A percentile compares a stretch with the other conserved stretches of the same genome.
These are phyloP conservation scores for Fusarium sp. DNA, from an alignment of 2,329 filamentous ascomycete species.

Conservation along the genomic window DNA sequence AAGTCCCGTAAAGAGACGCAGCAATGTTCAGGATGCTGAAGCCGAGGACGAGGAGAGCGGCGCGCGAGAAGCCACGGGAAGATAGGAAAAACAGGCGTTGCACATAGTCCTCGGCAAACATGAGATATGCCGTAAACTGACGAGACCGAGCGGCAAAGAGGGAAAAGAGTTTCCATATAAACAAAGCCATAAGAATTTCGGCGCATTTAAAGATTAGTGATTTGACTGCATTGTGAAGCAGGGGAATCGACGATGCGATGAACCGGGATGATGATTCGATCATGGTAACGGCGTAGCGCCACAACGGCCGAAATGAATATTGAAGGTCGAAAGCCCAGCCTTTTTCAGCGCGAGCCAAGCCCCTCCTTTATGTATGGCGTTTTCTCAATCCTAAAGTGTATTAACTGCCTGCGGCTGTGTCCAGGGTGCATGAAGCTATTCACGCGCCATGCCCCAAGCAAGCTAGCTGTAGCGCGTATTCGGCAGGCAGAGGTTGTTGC, in stretches of 20 bases:
- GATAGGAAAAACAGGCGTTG: constrained; percentile 23
- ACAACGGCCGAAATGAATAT: neutral
- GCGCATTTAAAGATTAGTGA: constrained; percentile 32
- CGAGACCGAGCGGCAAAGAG: constrained; percentile 25
- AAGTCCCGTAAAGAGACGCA: constrained; percentile 24
- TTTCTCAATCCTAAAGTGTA: neutral
- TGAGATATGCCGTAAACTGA: constrained; percentile 35
- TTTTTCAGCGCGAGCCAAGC: neutral
- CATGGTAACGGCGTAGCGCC: constrained; percentile 2
- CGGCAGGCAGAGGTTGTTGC: neutral
- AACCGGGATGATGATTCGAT: constrained; percentile 14
- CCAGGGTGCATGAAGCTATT: neutral
- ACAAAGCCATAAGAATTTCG: constrained; percentile 29
- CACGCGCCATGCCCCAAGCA: neutral
- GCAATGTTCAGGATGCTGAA: constrained; percentile 24
- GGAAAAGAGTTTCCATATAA: constrained; percentile 30
- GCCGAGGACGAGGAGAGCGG: constrained; percentile 9
- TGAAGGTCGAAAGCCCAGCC: neutral
- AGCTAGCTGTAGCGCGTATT: neutral
- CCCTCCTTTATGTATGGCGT: neutral
- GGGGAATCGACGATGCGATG: constrained; percentile 24
- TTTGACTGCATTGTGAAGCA: constrained; percentile 36
- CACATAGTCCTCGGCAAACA: constrained; percentile 35
- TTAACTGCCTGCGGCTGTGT: neutral
- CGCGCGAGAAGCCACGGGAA: constrained; percentile 22